Evolutionary conservation across 441 rosid species (phyloP).

Genomic region (Mallotus japonicus): DNA sequence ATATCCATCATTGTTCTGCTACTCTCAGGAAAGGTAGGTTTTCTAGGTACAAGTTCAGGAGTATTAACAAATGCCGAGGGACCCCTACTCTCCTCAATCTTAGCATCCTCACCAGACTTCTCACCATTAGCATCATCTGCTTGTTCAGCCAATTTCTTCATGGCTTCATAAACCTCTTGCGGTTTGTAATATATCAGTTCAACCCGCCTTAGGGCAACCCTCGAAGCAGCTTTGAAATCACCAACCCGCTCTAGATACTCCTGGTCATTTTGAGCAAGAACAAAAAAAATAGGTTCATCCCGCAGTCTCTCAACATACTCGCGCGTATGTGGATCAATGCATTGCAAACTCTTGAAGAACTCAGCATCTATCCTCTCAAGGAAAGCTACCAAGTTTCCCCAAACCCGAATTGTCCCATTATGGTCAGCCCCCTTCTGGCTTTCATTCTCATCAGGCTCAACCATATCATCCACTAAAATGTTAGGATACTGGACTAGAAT

Average conservation of each 20-base stretch:
- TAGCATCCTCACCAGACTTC: slow-evolving; percentile 38
- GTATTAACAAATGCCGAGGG: slow-evolving; percentile 53
- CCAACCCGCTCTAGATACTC: slow-evolving; percentile 52
- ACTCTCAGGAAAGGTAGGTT: slow-evolving; percentile 67
- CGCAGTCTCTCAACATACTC: slow-evolving; percentile 69
- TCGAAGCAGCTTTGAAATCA: slow-evolving; percentile 59
- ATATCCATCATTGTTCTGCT: slow-evolving; percentile 69
- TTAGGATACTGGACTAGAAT: slow-evolving; percentile 56
- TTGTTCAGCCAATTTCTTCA: slow-evolving; percentile 70
- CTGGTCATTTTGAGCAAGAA: slow-evolving; percentile 73
- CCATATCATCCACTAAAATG: slow-evolving; percentile 54
- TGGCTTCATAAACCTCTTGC: slow-evolving; percentile 72
- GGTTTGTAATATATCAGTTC: slow-evolving; percentile 76
- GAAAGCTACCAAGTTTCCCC: slow-evolving; percentile 82
- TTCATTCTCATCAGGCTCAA: slow-evolving; percentile 72
- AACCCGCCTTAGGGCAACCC: slow-evolving; percentile 59
- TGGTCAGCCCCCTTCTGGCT: slow-evolving; percentile 55
- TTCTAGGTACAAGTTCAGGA: slow-evolving; percentile 66
- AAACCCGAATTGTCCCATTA: slow-evolving; percentile 52
- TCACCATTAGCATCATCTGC: slow-evolving; percentile 34
- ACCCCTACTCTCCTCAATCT: slow-evolving; percentile 43
- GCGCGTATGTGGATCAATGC: slow-evolving; percentile 75
- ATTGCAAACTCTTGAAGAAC: slow-evolving; percentile 78
- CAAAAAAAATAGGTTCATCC: slow-evolving; percentile 65
- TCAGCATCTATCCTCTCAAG: slow-evolving; percentile 67